Base-by-base conservation (phyloP, 2,329 filamentous ascomycete species). In the Biscogniauxia marginata region DNA sequence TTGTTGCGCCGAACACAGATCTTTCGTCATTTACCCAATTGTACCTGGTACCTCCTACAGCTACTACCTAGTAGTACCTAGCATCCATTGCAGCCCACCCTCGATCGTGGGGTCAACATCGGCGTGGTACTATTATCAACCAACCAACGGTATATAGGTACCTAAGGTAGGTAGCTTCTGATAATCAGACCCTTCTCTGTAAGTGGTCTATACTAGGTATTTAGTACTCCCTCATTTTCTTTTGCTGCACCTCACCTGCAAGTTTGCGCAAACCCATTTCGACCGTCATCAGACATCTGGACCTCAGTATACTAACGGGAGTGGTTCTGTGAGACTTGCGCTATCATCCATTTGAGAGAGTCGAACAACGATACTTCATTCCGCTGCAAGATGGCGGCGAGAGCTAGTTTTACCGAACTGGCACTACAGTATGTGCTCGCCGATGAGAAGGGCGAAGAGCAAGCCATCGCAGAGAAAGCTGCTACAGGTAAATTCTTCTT, bases 361-460 rank as follows among this genome's bases (percentile, higher is more conserved):
- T 11, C 13, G 25, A 30, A 9, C 25, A 30, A 2, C 30, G n/a
- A 39, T 8, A 7, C 19, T 7, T 34, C 30, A n/a, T 46, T 11
- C 52, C 22, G 18, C 44, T 8, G 22, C 49, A 13, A 6, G 51
- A 53, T 64, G 22, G 82, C 82, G 79, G 74, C 56, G 60, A 65
- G 21, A 83, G 77, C 58, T 13, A 64, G 46, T 34, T 71, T 83
- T 62, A 75, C 77, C 61, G 78, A 81, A 62, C 75, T 82, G 61
- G 81, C 81, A 30, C 71, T 83, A 53, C 76, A 81, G 60, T 84
- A 79, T 67, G 80, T 84, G 56, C 77, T 84, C 44, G 73, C 78
- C 7, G 80, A 83, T 53, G 74, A 80, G 55, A 74, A 76, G 55
- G 68, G 55, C 71, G 75, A 58, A 70, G 65, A 16, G 4, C 49